phyloP scores from a whole-genome alignment of 306 rosid genomes.

The Vigna hirtella region DNA sequence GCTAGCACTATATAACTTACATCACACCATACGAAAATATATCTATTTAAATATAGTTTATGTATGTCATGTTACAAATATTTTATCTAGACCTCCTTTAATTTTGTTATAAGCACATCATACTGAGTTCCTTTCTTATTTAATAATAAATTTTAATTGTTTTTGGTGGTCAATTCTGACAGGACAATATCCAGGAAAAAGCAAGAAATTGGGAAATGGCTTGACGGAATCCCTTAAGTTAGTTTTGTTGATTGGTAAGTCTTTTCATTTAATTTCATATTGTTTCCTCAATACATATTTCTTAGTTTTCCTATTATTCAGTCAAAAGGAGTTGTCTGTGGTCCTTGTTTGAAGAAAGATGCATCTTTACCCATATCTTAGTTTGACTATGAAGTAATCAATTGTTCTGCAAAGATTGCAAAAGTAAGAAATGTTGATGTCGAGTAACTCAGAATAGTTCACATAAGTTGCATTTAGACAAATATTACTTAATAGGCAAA shows the following conservation, averaged over 20 bases:
- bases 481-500: conserved; percentile 4
- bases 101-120: not conserved
- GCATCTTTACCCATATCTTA: conserved; percentile 14
- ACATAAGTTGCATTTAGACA: conserved; percentile 7
- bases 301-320: conserved; percentile 31
- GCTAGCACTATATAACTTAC: not conserved
- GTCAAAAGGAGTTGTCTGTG: conserved; percentile 27
- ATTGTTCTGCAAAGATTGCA: conserved; percentile 15
- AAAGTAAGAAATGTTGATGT: conserved; percentile 24
- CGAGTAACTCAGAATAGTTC: conserved; percentile 12
- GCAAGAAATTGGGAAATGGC: conserved; percentile 66
- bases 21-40: not conserved
- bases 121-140: conserved; percentile 16
- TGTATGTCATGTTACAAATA: not conserved
- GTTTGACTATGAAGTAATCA: conserved; percentile 6
- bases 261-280: conserved; percentile 22
- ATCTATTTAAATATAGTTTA: not conserved
- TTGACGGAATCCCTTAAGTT: conserved; percentile 85
- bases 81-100: conserved; percentile 11
- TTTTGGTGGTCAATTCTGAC: conserved; percentile 46
- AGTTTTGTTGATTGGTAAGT: conserved; percentile 88
- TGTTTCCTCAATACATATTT: conserved; percentile 26
- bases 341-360: conserved; percentile 25
- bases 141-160: conserved; percentile 15
- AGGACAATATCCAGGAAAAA: conserved; percentile 75